phyloP scores from a whole-genome alignment of 1,284 basidiomycete genomes.

The Cutaneotrichosporon sp. region DNA sequence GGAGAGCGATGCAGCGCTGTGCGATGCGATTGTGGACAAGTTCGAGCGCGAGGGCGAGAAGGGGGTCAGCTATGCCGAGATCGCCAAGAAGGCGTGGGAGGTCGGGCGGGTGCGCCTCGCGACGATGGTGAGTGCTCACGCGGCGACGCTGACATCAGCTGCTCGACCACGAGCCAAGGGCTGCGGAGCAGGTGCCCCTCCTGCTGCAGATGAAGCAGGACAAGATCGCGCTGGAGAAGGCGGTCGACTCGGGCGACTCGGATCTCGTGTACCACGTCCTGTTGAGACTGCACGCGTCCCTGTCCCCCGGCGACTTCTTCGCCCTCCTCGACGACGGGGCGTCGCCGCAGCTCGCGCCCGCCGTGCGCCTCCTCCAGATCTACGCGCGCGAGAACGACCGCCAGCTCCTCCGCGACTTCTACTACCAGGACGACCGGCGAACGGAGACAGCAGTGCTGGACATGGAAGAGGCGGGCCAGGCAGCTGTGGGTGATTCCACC shows the following conservation, averaged over 20 bases:
- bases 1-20: constrained; percentile 70
- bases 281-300: constrained; percentile 71
- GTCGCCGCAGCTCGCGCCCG: constrained; percentile 65
- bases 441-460: constrained; percentile 83
- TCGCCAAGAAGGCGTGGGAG: constrained; percentile 90
- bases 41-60: constrained; percentile 58
- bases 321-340: constrained; percentile 79
- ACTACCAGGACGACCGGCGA: constrained; percentile 94
- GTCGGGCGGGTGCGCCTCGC: constrained; percentile 78
- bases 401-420: constrained; percentile 91
- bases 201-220: constrained; percentile 93
- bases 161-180: constrained; percentile 82
- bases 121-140: constrained; percentile 61
- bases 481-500: constrained; percentile 52
- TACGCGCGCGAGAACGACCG: constrained; percentile 85
- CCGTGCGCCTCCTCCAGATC: constrained; percentile 72
- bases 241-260: constrained; percentile 90
- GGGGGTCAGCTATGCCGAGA: constrained; percentile 84
- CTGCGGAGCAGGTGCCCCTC: constrained; percentile 89
- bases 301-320: constrained; percentile 90
- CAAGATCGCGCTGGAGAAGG: constrained; percentile 77
- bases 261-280: constrained; percentile 92
- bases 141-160: constrained; percentile 54
- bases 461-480: constrained; percentile 70
- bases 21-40: constrained; percentile 77